Percentiles rank a stretch among this genome's conserved stretches.
These are phyloP conservation scores for Saccharomycopsis babjevae DNA, from an alignment of 805 yeast genomes.

Conservation along the genomic window DNA sequence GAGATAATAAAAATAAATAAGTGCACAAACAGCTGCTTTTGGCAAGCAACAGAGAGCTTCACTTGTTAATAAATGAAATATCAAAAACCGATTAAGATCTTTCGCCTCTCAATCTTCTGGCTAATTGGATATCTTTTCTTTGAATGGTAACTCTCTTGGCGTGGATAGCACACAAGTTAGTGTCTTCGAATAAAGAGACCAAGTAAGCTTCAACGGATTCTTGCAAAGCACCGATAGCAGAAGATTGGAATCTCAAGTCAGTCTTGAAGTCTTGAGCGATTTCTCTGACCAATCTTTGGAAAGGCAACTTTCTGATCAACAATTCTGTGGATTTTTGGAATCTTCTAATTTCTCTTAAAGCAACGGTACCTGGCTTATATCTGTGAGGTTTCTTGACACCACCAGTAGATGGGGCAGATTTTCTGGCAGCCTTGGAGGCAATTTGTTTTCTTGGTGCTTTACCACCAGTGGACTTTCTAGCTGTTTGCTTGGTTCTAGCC, in stretches of 20 bases:
- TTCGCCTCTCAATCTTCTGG: conserved; percentile 97
- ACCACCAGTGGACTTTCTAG: conserved; percentile 94
- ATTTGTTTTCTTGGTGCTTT: conserved; percentile 92
- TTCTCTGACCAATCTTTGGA: conserved; percentile 94
- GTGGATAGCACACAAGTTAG: conserved; percentile 96
- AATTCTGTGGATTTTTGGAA: conserved; percentile 94
- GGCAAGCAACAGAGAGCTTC: background rate
- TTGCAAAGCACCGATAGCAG: conserved; percentile 95
- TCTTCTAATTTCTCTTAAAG: conserved; percentile 93
- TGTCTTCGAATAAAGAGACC: conserved; percentile 93
- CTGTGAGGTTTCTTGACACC: conserved; percentile 94
- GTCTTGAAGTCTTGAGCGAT: conserved; percentile 91
- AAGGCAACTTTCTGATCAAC: conserved; percentile 90
- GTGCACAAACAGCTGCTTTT: no score
- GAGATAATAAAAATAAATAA: background rate
- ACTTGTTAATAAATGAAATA: background rate
- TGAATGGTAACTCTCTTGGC: conserved; percentile 98
- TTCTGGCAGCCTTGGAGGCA: conserved; percentile 90
- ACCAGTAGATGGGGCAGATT: conserved; percentile 84
- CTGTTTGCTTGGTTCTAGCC: conserved; percentile 94
- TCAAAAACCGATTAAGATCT: conserved; percentile 47
- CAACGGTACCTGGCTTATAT: conserved; percentile 96
- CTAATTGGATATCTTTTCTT: conserved; percentile 96
- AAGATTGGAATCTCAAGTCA: conserved; percentile 91
- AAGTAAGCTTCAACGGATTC: conserved; percentile 98